Percentiles rank a stretch among this genome's conserved stretches.
Conservation (phyloP, 2,329 filamentous ascomycete species). For the Tolypocladium ovalisporum region DNA sequence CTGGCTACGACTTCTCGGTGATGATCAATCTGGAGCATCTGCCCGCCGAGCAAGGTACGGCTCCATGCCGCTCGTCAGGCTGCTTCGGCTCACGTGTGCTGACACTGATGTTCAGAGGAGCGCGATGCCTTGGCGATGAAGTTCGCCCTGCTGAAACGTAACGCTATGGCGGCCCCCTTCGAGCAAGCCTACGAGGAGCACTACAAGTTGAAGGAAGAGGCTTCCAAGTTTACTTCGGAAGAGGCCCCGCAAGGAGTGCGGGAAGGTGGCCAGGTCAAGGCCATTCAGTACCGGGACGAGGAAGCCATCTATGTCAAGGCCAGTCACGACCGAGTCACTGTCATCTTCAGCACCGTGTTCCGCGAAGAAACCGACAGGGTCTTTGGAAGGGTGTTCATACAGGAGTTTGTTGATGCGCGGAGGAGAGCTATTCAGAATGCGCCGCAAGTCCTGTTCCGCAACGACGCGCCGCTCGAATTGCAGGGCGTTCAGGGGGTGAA, state of each 20-base stretch:
- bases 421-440: slow-evolving; percentile 95
- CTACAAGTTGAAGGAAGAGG: slow-evolving; percentile 74
- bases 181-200: slow-evolving; percentile 95
- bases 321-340: slow-evolving; percentile 91
- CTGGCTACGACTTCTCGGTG: slow-evolving; percentile 93
- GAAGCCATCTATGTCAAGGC: slow-evolving; percentile 99
- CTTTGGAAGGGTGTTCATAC: slow-evolving; percentile 95
- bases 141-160: slow-evolving; percentile 88
- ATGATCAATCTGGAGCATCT: slow-evolving; percentile 80
- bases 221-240: slow-evolving; percentile 86
- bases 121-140: slow-evolving; percentile 78
- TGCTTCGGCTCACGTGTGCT: background rate
- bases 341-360: slow-evolving; percentile 98
- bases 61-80: background rate
- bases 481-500: slow-evolving; percentile 77
- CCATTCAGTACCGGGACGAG: slow-evolving; percentile 97
- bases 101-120: slow-evolving; percentile 44
- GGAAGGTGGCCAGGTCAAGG: slow-evolving; percentile 87
- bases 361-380: slow-evolving; percentile 95
- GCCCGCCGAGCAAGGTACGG: slow-evolving; percentile 62
- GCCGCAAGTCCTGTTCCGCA: slow-evolving; percentile 91
- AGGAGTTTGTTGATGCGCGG: slow-evolving; percentile 96
- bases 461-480: slow-evolving; percentile 86
- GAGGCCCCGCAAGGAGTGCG: slow-evolving; percentile 81
- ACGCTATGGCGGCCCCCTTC: slow-evolving; percentile 97